Evolutionary conservation across 441 rosid species (phyloP).

Genomic region (Bruguiera hainesii): DNA sequence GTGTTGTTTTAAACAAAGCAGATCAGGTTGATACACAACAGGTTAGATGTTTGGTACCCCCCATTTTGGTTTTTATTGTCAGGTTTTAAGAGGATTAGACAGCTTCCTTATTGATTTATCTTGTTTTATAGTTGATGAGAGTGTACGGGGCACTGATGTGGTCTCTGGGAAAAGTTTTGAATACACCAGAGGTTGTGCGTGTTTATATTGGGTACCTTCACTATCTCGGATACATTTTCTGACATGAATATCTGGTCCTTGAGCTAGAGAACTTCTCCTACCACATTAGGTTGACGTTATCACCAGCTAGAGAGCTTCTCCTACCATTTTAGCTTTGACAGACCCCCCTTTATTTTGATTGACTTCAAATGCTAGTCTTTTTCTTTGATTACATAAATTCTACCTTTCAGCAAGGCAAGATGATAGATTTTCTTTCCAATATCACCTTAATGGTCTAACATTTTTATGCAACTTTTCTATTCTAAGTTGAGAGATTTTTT

Average conservation of each 20-base stretch:
- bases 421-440: background rate
- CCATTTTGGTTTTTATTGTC: background rate
- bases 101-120: constrained; percentile 5
- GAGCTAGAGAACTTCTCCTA: too few species aligned
- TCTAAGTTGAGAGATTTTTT: background rate
- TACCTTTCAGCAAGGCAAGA: background rate
- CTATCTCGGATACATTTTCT: background rate
- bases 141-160: constrained; percentile 97
- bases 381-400: too few species aligned
- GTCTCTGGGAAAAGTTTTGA: constrained; percentile 93
- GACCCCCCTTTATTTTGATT: background rate
- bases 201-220: constrained; percentile 76
- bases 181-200: constrained; percentile 86
- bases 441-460: background rate
- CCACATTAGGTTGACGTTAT: too few species aligned
- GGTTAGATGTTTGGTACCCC: constrained; percentile 31
- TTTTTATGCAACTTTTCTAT: background rate
- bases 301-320: too few species aligned
- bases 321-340: background rate
- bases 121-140: constrained; percentile 66
- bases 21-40: constrained; percentile 94
- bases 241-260: too few species aligned
- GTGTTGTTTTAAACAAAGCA: constrained; percentile 90
- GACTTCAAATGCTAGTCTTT: background rate
- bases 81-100: background rate